These are phyloP conservation scores for Tricholoma matsutake DNA, from an alignment of 768 basidiomycete genomes.

Conservation along the genomic window DNA sequence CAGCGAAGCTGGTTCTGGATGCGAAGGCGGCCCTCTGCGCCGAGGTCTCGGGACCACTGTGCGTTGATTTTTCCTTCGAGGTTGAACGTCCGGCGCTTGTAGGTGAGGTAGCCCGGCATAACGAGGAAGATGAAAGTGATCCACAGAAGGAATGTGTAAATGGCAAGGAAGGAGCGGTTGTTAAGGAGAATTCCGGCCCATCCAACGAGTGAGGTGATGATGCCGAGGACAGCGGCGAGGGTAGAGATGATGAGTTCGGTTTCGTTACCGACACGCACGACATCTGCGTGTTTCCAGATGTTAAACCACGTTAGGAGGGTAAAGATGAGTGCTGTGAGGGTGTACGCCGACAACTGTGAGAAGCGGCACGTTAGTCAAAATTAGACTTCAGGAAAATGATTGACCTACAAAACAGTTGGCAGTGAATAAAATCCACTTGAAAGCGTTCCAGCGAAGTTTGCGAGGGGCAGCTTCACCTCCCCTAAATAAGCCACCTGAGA, in stretches of 20 bases:
- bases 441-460: constrained; percentile 71
- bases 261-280: constrained; percentile 68
- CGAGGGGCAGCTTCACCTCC: constrained; percentile 32
- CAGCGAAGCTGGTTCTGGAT: constrained; percentile 75
- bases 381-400: too few species aligned
- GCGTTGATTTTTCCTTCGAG: constrained; percentile 78
- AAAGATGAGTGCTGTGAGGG: constrained; percentile 58
- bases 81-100: constrained; percentile 72
- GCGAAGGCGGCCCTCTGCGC: constrained; percentile 55
- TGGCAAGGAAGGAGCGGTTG: constrained; percentile 77
- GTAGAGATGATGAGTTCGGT: constrained; percentile 71
- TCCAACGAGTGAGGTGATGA: constrained; percentile 68
- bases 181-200: constrained; percentile 82
- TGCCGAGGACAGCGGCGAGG: constrained; percentile 52
- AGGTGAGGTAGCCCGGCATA: constrained; percentile 75
- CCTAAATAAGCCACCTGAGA: constrained; percentile 41
- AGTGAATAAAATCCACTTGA: constrained; percentile 74
- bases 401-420: constrained; percentile 39
- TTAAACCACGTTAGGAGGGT: constrained; percentile 77
- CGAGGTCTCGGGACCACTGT: constrained; percentile 69
- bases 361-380: too few species aligned
- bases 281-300: constrained; percentile 64
- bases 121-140: constrained; percentile 67
- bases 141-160: constrained; percentile 79
- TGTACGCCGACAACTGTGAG: constrained; percentile 50